These are phyloP conservation scores for Aegilops longissima DNA, from an alignment of 176 grass and related monocot genomes.

Conservation along the genomic window DNA sequence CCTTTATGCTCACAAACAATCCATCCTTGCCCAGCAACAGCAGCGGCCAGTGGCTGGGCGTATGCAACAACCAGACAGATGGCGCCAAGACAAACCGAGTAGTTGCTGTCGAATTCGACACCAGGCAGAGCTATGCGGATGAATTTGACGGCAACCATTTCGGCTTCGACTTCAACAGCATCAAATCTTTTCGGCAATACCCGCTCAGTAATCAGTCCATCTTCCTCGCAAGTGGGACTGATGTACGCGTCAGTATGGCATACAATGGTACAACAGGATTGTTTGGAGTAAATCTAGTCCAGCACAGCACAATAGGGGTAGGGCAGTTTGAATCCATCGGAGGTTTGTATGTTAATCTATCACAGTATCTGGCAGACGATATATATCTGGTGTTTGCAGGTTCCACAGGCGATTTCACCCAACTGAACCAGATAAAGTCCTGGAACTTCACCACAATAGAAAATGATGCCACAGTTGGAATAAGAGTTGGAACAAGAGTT, in stretches of 20 bases:
- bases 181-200: neutral
- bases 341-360: neutral
- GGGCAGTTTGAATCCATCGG: neutral
- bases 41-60: constrained; percentile 38
- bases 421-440: constrained; percentile 8
- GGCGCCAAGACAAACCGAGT: neutral
- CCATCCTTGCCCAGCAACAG: constrained; percentile 16
- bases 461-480: neutral
- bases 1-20: constrained; percentile 31
- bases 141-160: constrained; percentile 10
- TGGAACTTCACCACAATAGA: constrained; percentile 14
- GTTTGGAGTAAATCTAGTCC: neutral
- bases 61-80: constrained; percentile 3
- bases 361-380: neutral
- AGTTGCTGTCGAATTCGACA: neutral
- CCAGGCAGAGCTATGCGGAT: neutral
- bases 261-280: neutral
- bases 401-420: neutral
- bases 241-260: neutral
- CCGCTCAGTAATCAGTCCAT: constrained; percentile 8
- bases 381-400: constrained; percentile 14
- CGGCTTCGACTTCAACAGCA: constrained; percentile 33
- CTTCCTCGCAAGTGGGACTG: constrained; percentile 1
- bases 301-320: neutral
- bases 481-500: neutral